Evolutionary conservation across 2,329 filamentous ascomycete genomes (phyloP).

Genomic region (Lasiodiplodia sp.): DNA sequence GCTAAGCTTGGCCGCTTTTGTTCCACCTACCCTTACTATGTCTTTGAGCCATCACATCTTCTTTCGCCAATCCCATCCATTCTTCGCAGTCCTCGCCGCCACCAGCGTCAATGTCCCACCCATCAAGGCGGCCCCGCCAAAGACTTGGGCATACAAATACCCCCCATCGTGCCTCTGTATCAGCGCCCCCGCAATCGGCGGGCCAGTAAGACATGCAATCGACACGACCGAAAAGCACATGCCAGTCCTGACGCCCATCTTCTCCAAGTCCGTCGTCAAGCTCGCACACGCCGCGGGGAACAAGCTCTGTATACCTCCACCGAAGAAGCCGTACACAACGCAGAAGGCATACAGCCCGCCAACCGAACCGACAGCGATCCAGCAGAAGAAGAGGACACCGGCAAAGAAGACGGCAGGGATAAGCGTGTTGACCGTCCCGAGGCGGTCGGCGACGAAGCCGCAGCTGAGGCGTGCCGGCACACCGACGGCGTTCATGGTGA

Average conservation of each 20-base stretch:
- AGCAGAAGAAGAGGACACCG: conserved; percentile 54
- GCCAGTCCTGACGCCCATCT: conserved; percentile 51
- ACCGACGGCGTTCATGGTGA: conserved; percentile 61
- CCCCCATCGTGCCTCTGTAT: conserved; percentile 42
- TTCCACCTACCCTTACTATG: no score
- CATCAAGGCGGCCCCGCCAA: conserved; percentile 39
- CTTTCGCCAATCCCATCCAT: conserved; percentile 11
- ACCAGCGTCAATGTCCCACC: conserved; percentile 16
- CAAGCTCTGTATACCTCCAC: conserved; percentile 55
- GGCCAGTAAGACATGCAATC: conserved; percentile 49
- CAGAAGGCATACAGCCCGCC: conserved; percentile 53
- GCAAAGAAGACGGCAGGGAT: conserved; percentile 47
- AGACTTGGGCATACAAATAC: conserved; percentile 51
- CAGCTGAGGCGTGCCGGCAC: conserved; percentile 59
- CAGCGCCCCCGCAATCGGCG: conserved; percentile 49
- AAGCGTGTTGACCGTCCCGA: conserved; percentile 52
- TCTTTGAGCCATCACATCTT: conserved; percentile 2
- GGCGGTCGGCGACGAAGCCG: conserved; percentile 52
- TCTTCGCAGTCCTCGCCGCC: conserved; percentile 12
- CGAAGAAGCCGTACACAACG: conserved; percentile 57
- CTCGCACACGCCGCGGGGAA: conserved; percentile 53
- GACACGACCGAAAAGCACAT: conserved; percentile 52
- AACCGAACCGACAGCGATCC: conserved; percentile 49
- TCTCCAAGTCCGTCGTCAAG: conserved; percentile 51
- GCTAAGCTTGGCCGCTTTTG: not conserved